Base-by-base conservation (phyloP, 2,329 filamentous ascomycete species). In the Fusarium floridanum region DNA sequence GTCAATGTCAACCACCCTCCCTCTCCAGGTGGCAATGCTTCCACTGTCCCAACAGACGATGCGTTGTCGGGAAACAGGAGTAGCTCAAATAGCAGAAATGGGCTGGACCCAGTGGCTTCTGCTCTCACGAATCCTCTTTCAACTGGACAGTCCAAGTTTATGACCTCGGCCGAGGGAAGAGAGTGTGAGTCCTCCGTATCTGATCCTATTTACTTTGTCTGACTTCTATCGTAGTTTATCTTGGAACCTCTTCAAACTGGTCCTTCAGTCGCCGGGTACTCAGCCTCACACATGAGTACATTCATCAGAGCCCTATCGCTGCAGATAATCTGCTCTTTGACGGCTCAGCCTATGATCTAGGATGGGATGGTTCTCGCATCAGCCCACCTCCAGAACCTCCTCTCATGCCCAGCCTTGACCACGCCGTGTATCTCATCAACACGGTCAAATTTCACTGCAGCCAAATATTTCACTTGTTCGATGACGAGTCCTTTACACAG, bases 201-300 rank as follows among this genome's bases (percentile, higher is more conserved):
- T 9, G 16, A 2, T 12, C 2, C 11, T 4, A 3, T 0, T 1
- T 0, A 12, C 7, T 1, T 6, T 5, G 10, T 24, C 66, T 76
- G 4, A 77, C 53, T 11, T n/a, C 16, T 3, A 12, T 10, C 4
- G 0, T 22, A 88, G 87, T 84, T 64, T 89, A 89, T 67, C 82
- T 90, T 10, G 88, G 88, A 2, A 87, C 86, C 2, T 89, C 88
- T 0, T 90, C 88, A 2, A 90, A 88, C 56, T 90, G 88, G 88
- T 87, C 87, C 0, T 90, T 89, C 60, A 84, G 84, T 29, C 82
- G 87, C 9, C 84, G 85, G 20, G 83, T 89, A 2, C 80, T 90
- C n/a, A 83, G 81, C 29, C 82, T 88, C 61, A 84, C 85, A 0
- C 85, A 89, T 57, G 84, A 88, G 67, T 82, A 85, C 62, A 80